These are phyloP conservation scores for Pseudogymnoascus sp. DNA, from an alignment of 2,329 filamentous ascomycete species.

Conservation along the genomic window DNA sequence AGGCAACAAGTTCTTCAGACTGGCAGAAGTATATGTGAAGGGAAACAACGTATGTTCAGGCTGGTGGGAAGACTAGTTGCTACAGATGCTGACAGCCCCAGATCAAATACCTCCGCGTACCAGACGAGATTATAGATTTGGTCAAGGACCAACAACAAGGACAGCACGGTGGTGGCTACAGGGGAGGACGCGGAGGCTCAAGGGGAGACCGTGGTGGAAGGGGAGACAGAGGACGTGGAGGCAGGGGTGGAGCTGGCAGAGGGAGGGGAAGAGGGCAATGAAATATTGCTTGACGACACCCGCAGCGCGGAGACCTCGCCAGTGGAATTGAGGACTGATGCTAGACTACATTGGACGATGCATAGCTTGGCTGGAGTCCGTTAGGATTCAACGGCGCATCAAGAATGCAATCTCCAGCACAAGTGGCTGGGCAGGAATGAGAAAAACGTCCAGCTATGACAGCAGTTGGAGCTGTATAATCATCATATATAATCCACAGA, in stretches of 20 bases:
- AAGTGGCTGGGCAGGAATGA: not conserved
- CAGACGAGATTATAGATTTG: conserved; percentile 91
- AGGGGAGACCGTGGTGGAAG: conserved; percentile 50
- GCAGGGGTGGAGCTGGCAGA: conserved; percentile 37
- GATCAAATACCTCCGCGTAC: conserved; percentile 97
- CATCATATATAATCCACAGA: conserved; percentile 4
- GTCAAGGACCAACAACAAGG: conserved; percentile 87
- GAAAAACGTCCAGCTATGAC: conserved; percentile 2
- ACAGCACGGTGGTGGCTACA: conserved; percentile 51
- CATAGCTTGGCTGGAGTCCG: conserved; percentile 2
- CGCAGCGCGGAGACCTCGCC: conserved; percentile 18
- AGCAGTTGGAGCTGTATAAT: not conserved
- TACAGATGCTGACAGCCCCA: conserved; percentile 31
- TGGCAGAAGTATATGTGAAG: conserved; percentile 92
- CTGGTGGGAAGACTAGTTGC: not conserved
- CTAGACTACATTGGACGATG: conserved; percentile 3
- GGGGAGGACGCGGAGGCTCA: conserved; percentile 53
- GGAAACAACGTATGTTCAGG: conserved; percentile 72
- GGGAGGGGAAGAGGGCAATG: conserved; percentile 17
- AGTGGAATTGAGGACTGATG: not conserved
- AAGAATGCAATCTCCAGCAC: not conserved
- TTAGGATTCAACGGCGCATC: not conserved
- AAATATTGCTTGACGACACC: conserved; percentile 1
- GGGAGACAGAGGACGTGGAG: conserved; percentile 40
- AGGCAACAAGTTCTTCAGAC: conserved; percentile 83